Base-by-base conservation (phyloP, 495 filamentous ascomycete species). In the Penicillium samsonianum region DNA sequence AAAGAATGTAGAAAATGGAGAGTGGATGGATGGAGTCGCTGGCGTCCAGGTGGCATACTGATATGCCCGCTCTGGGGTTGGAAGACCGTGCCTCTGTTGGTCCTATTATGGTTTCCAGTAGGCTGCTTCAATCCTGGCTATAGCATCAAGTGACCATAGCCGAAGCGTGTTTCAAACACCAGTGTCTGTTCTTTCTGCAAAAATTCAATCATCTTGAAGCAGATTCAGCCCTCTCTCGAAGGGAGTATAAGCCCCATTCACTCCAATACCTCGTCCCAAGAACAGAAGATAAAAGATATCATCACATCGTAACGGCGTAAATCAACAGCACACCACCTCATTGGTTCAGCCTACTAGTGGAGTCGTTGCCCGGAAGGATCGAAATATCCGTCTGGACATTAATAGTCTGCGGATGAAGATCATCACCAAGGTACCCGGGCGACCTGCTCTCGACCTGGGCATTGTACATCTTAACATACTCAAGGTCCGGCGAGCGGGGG, bases 381-480 rank as follows among this genome's bases (percentile, higher is more conserved):
- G 59, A 57, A 51, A 69, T 67, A 55, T 67, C 67, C 31, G 67
- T 69, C 44, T 61, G 61, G 17, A 76, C 67, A 53, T 67, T 62
- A 40, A 76, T 74, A 52, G 62, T 67, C 49, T 63, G 33, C 3
- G 62, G 62, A 14, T 51, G 37, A 2, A 70, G 55, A 33, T 65
- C 51, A 54, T 58, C 56, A 19, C 66, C 66, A 22, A 62, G 20
- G n/a, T 42, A 56, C 0, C 47, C 30, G 17, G 50, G 30, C 20
- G 58, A 16, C 4, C 33, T 58, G 10, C 51, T 59, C 33, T 60
- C 57, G 45, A 41, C n/a, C 55, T 61, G 52, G 1, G 56, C 42
- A 31, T 41, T 40, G 12, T 62, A 65, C 67, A 76, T 72, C 57
- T 69, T 72, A 52, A 64, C 51, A 25, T 69, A 74, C 41, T 71